Conservation (phyloP, 2,329 filamentous ascomycete species). For the Paraphaeosphaeria minitans region DNA sequence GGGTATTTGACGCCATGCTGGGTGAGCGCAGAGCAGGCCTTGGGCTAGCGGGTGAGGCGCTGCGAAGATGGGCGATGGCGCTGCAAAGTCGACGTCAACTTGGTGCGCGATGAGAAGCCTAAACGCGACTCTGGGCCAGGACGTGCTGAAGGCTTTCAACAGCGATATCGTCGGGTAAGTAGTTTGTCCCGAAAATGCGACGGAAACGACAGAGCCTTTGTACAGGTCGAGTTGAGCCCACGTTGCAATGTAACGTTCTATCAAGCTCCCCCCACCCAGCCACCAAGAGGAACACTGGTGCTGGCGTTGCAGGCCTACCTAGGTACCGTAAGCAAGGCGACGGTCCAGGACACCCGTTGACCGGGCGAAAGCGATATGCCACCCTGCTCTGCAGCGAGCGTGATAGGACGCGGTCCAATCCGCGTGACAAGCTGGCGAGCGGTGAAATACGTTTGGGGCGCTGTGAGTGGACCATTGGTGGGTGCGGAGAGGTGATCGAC, state of each 20-base stretch:
- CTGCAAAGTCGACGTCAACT: neutral
- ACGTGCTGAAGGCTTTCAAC: neutral
- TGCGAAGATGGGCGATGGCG: neutral
- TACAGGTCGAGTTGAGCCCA: neutral
- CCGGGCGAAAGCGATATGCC: slow-evolving; percentile 4
- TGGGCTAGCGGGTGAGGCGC: neutral
- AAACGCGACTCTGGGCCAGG: neutral
- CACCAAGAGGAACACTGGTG: neutral
- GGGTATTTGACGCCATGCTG: slow-evolving; percentile 28
- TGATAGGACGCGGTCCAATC: slow-evolving; percentile 15
- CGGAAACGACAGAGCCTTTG: neutral
- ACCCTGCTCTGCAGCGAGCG: slow-evolving; percentile 10
- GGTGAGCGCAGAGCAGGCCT: neutral
- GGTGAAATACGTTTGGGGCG: neutral
- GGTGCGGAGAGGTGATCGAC: slow-evolving; percentile 9
- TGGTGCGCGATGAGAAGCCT: neutral
- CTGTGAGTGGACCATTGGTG: slow-evolving; percentile 11
- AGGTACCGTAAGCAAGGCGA: too few relatives aligned
- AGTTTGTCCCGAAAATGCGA: neutral
- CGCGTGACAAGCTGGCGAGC: slow-evolving; percentile 12
- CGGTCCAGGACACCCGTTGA: slow-evolving; percentile 1
- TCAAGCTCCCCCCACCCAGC: slow-evolving; percentile 1
- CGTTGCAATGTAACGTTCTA: slow-evolving; percentile 7
- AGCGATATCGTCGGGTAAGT: neutral
- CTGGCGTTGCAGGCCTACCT: slow-evolving; percentile 1